Percentiles rank a stretch among this genome's conserved stretches.
Conservation (phyloP, 345 rosid species). For the Excoecaria agallocha region DNA sequence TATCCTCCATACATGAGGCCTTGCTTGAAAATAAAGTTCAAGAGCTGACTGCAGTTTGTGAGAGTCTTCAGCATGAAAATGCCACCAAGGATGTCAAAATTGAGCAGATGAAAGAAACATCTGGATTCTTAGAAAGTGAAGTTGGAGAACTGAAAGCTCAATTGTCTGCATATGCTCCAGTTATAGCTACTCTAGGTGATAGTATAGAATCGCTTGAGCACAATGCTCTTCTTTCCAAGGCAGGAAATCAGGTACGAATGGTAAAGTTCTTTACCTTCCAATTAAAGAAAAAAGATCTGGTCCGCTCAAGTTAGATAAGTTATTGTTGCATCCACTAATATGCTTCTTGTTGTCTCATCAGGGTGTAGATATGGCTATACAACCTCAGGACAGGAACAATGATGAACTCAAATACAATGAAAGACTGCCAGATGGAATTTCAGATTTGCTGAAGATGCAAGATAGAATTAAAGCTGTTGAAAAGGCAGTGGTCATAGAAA, state of each 20-base stretch:
- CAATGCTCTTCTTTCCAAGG: slow-evolving; percentile 32
- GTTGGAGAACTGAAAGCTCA: slow-evolving; percentile 27
- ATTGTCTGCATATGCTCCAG: slow-evolving; percentile 31
- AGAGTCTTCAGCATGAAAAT: slow-evolving; percentile 24
- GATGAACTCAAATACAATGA: slow-evolving; percentile 31
- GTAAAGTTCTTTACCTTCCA: slow-evolving; percentile 27
- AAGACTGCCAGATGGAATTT: slow-evolving; percentile 40
- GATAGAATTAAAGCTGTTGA: slow-evolving; percentile 48
- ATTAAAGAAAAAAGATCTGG: not conserved
- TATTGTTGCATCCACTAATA: not conserved
- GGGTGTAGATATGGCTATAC: slow-evolving; percentile 27
- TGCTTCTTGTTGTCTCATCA: slow-evolving; percentile 13
- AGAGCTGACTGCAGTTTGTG: slow-evolving; percentile 28
- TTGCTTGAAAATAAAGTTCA: slow-evolving; percentile 46
- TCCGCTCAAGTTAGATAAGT: too few relatives aligned
- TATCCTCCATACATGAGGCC: slow-evolving; percentile 63
- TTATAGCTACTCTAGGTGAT: slow-evolving; percentile 21
- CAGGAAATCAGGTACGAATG: slow-evolving; percentile 23
- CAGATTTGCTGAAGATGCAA: slow-evolving; percentile 52
- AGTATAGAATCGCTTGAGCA: slow-evolving; percentile 25
- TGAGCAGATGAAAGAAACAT: slow-evolving; percentile 23
- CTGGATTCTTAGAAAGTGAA: slow-evolving; percentile 24
- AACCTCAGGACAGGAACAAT: slow-evolving; percentile 22
- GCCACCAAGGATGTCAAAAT: slow-evolving; percentile 24
- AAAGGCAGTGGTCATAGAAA: slow-evolving; percentile 36